Base-by-base conservation (phyloP, 176 grass and related monocot genomes). In the Aegilops umbellulata region DNA sequence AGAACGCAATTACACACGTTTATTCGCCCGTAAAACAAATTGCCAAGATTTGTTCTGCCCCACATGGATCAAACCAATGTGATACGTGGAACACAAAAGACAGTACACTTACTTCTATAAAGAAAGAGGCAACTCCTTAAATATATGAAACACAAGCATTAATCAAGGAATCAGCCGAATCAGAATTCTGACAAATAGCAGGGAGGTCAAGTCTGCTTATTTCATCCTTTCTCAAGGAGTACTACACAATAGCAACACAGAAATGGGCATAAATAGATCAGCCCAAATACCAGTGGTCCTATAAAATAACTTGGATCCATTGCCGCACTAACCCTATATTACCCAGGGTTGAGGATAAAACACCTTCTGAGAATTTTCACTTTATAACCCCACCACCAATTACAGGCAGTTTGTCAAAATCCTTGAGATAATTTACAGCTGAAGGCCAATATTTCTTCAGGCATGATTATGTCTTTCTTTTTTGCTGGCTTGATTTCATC, bases 221-320 rank as follows among this genome's bases (percentile, higher is more conserved):
- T 80, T 80, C 60, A 80, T 61, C 41, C 39, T 49, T 65, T 53
- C 62, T 85, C 29, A 77, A 65, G 31, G n/a, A 77, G 46, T 57
- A 26, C 6, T 22, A 39, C 44, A 16, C 77, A 86, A 86, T 32
- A 77, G 11, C 29, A 24, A 47, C 42, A 23, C 35, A 78, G 64
- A 35, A 76, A 30, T 62, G 15, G n/a, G 74, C 30, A 55, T 47
- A 2, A 34, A 66, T 24, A 70, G 70, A 77, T 16, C 6, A 23
- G 60, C 20, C 24, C 49, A 74, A 47, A 38, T 72, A 64, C 42
- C 58, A 49, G 10, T 26, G 32, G 70, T 23, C 22, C 22, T 22
- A 30, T 34, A 68, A 68, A 67, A 24, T 39, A 79, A 67, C 32
- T 73, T 25, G 58, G 81, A 73, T 41, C 65, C 8, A 6, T 76